phyloP scores from a whole-genome alignment of 1,284 basidiomycete species.

The Fomitopsis betulina region DNA sequence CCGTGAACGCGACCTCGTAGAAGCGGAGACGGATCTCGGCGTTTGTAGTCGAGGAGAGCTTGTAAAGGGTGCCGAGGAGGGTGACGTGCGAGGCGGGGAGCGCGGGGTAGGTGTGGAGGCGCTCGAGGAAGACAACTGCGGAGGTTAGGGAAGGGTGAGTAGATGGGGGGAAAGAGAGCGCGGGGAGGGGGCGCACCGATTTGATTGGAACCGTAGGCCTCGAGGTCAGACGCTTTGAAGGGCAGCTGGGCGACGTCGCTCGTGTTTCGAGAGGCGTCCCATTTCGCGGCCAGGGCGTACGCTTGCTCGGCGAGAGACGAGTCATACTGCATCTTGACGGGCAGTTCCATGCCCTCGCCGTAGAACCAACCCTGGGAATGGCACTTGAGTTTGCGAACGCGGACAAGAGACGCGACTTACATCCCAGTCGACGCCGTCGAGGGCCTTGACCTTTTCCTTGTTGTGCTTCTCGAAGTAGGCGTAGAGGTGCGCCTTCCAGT shows the following conservation, averaged over 20 bases:
- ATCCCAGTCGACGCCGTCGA: constrained; percentile 79
- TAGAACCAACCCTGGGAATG: constrained; percentile 73
- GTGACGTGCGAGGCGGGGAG: constrained; percentile 53
- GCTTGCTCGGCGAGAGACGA: constrained; percentile 70
- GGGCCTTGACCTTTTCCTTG: constrained; percentile 59
- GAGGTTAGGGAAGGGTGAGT: not conserved
- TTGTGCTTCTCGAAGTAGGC: constrained; percentile 67
- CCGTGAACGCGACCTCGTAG: constrained; percentile 59
- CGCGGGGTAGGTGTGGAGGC: constrained; percentile 49
- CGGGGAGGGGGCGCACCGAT: constrained; percentile 40
- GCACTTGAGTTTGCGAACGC: not conserved
- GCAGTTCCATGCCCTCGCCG: constrained; percentile 77
- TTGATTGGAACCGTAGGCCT: constrained; percentile 63
- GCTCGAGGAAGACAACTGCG: constrained; percentile 73
- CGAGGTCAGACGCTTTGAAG: constrained; percentile 54
- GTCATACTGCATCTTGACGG: constrained; percentile 83
- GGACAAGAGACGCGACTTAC: constrained; percentile 34
- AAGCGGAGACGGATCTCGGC: constrained; percentile 73
- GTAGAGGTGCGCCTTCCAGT: constrained; percentile 88
- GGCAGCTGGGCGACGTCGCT: constrained; percentile 39
- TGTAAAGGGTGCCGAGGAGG: constrained; percentile 55
- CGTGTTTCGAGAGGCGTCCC: constrained; percentile 64
- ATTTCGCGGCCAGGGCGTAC: constrained; percentile 69
- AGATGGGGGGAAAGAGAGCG: not conserved
- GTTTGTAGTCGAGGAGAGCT: constrained; percentile 49